Conservation (phyloP, 768 basidiomycete species). For the Candolleomyces aberdarensis region DNA sequence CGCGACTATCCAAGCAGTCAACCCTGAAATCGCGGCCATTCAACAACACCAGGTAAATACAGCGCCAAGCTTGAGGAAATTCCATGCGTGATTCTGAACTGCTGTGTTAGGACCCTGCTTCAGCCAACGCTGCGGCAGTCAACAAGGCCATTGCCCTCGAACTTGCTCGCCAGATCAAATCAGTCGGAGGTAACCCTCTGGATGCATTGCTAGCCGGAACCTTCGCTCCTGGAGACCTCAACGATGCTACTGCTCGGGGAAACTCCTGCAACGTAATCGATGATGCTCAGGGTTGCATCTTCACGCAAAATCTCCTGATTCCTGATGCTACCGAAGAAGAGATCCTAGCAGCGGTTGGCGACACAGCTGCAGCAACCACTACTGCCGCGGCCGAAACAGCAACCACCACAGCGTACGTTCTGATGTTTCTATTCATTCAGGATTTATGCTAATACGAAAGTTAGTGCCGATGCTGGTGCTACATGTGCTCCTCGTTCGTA, state of each 20-base stretch:
- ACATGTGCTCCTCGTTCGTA: background rate
- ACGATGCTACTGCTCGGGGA: slow-evolving; percentile 52
- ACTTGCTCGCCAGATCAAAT: slow-evolving; percentile 60
- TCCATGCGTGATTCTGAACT: background rate
- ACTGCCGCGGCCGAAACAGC: slow-evolving; percentile 8
- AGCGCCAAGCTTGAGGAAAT: background rate
- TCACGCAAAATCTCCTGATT: slow-evolving; percentile 58
- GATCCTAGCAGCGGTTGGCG: slow-evolving; percentile 51
- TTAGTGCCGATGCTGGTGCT: background rate
- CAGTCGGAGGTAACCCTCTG: slow-evolving; percentile 60
- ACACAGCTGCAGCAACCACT: slow-evolving; percentile 10
- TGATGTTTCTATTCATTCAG: background rate
- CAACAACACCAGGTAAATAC: slow-evolving; percentile 50
- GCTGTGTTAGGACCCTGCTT: slow-evolving; percentile 53
- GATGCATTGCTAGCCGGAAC: slow-evolving; percentile 59
- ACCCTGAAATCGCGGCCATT: slow-evolving; percentile 66
- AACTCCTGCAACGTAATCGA: slow-evolving; percentile 52
- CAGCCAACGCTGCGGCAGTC: slow-evolving; percentile 47
- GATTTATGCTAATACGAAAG: background rate
- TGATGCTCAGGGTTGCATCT: slow-evolving; percentile 59
- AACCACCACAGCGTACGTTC: background rate
- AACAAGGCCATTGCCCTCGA: slow-evolving; percentile 65
- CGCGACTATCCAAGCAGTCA: slow-evolving; percentile 51
- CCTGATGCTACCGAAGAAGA: slow-evolving; percentile 54
- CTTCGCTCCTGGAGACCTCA: slow-evolving; percentile 53